Conservation (phyloP, 371 early-diverging fungal species). For the Circinella umbellata region DNA sequence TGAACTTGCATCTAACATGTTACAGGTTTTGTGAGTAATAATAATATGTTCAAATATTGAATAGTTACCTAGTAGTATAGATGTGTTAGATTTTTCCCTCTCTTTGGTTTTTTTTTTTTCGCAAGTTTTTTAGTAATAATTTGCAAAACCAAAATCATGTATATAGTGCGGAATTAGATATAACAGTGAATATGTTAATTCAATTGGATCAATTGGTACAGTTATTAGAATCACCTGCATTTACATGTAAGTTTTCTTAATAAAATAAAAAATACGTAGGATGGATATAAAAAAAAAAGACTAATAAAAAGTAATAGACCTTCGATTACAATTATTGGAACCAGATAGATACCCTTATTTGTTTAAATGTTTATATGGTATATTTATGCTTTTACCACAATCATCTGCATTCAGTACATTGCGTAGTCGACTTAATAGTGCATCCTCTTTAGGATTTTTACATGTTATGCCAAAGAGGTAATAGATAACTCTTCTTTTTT, state of each 20-base stretch:
- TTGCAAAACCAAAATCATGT: too few relatives aligned
- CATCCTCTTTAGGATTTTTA: slow-evolving; percentile 66
- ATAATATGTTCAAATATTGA: background rate
- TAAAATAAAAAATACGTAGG: too few relatives aligned
- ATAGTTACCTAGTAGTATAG: background rate
- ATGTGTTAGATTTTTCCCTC: background rate
- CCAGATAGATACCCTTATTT: slow-evolving; percentile 83
- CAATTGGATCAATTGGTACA: slow-evolving; percentile 95
- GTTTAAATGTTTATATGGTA: slow-evolving; percentile 87
- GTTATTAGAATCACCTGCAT: slow-evolving; percentile 91
- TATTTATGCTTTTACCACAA: slow-evolving; percentile 94
- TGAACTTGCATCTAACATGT: slow-evolving; percentile 79
- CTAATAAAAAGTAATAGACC: slow-evolving; percentile 39
- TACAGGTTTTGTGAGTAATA: slow-evolving; percentile 72
- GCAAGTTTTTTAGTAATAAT: too few relatives aligned
- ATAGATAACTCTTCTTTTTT: slow-evolving; percentile 10
- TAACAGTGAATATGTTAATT: slow-evolving; percentile 86
- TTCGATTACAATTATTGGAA: slow-evolving; percentile 89
- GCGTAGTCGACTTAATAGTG: slow-evolving; percentile 82
- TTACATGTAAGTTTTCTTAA: slow-evolving; percentile 64
- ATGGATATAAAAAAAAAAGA: background rate
- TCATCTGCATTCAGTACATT: slow-evolving; percentile 89
- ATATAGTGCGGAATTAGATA: slow-evolving; percentile 80
- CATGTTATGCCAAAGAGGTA: slow-evolving; percentile 49
- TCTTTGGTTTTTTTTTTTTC: too few relatives aligned